These are phyloP conservation scores for Beta vulgaris DNA, from an alignment of 148 eudicot genomes.

Conservation along the genomic window DNA sequence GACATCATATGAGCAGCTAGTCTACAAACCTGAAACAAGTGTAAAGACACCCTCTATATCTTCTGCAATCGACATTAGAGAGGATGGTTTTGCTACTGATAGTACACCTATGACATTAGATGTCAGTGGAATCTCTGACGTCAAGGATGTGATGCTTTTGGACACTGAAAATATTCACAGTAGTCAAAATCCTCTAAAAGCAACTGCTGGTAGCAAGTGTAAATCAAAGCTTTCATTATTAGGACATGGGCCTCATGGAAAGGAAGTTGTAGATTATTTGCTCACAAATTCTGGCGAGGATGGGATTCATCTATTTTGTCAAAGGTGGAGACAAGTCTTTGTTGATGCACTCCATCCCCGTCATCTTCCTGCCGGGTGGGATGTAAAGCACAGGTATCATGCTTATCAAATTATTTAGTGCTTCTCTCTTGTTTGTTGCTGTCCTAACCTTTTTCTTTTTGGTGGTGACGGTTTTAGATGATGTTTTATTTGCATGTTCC, in stretches of 20 bases:
- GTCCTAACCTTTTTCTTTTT: too few relatives aligned
- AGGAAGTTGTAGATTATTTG: slow-evolving; percentile 71
- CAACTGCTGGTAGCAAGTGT: slow-evolving; percentile 23
- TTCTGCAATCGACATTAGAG: slow-evolving; percentile 25
- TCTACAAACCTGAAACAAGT: slow-evolving; percentile 24
- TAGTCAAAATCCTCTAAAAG: slow-evolving; percentile 25
- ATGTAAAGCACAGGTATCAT: slow-evolving; percentile 83
- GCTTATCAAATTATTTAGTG: not conserved
- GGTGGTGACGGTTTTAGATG: too few relatives aligned
- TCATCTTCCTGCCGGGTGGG: slow-evolving; percentile 94
- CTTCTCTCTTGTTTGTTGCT: not conserved
- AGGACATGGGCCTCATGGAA: slow-evolving; percentile 99
- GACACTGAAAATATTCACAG: slow-evolving; percentile 29
- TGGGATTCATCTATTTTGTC: slow-evolving; percentile 88
- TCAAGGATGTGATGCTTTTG: slow-evolving; percentile 16
- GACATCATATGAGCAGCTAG: slow-evolving; percentile 27
- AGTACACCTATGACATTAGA: slow-evolving; percentile 5
- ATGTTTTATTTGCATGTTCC: too few relatives aligned
- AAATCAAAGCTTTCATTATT: slow-evolving; percentile 69
- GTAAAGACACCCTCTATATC: slow-evolving; percentile 18
- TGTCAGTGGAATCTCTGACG: slow-evolving; percentile 22
- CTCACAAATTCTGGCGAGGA: slow-evolving; percentile 70
- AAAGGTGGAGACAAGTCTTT: slow-evolving; percentile 93
- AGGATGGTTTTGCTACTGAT: slow-evolving; percentile 13
- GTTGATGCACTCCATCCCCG: slow-evolving; percentile 83